Evolutionary conservation across 306 rosid species (phyloP), one percentile per base, ranked within the genome.

Genomic region (Quercus cerris): DNA sequence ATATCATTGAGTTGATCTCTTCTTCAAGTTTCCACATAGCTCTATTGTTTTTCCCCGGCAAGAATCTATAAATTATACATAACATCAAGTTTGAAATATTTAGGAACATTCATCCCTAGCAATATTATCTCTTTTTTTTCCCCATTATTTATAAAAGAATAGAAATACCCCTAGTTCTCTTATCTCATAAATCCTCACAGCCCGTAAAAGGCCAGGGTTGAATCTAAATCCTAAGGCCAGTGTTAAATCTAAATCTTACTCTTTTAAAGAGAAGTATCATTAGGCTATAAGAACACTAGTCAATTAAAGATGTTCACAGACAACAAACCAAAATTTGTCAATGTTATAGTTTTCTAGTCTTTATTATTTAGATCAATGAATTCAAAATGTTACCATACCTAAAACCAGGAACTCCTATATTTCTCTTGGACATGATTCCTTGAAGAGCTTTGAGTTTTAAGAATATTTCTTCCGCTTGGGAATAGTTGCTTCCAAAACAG

Each of bases 401-500:
- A 66, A 19, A 70, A 41, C 94, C 91, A 0, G 94, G 98, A 78
- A 94, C 55, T 30, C 98, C 95, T 33, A 67, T 25, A 56, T 55
- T 10, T 12, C 56, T 25, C 13, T 71, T 81, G 80, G 91, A 83
- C 85, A 94, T 44, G 81, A 85, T 18, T 14, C 44, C 64, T 81
- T 88, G 91, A 75, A 94, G 86, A 61, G 88, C 73, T 84, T 90
- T 89, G 31, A 94, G 91, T 83, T 85, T 90, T 58, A 78, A 66
- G 84, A 91, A 91, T 52, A 91, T 87, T 71, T 89, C 86, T 76
- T 85, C 84, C 30, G 94, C 98, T 75, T 87, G 80, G 4, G 68
- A 62, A 81, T 87, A 94, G 66, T 81, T 86, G 85, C 93, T 91
- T 41, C 95, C 97, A 68, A 94, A 91, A 78, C 91, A 92, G 20